Percentiles rank a stretch among this genome's conserved stretches.
These are phyloP conservation scores for Gremmenia infestans DNA, from an alignment of 2,329 filamentous ascomycete genomes.

Conservation along the genomic window DNA sequence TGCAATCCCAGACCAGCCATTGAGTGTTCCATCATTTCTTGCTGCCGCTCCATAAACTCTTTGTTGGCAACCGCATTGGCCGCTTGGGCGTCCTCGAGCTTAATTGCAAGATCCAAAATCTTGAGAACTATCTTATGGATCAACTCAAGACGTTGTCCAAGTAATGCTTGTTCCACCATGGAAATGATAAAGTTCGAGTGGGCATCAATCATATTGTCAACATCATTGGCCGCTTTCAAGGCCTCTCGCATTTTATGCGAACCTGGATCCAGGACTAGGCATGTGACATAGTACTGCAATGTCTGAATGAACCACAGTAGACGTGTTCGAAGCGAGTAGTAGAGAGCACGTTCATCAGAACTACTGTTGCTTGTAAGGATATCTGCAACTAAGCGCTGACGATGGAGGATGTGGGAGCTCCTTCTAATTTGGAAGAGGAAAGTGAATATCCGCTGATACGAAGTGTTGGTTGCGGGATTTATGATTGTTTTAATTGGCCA, in stretches of 20 bases:
- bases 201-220: constrained; percentile 73
- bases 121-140: constrained; percentile 71
- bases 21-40: constrained; percentile 28
- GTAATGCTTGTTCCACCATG: constrained; percentile 63
- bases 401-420: constrained; percentile 61
- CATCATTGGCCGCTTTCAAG: constrained; percentile 59
- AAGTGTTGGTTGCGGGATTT: constrained; percentile 54
- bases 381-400: constrained; percentile 42
- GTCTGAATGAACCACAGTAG: constrained; percentile 75
- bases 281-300: constrained; percentile 70
- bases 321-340: constrained; percentile 59
- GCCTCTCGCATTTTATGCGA: constrained; percentile 50
- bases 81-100: constrained; percentile 57
- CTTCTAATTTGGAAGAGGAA: constrained; percentile 74
- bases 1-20: constrained; percentile 29
- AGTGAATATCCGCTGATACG: constrained; percentile 69
- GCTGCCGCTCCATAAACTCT: constrained; percentile 19
- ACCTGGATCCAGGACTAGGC: constrained; percentile 62
- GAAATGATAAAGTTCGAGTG: constrained; percentile 61
- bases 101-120: constrained; percentile 68
- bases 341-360: constrained; percentile 41
- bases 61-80: constrained; percentile 26
- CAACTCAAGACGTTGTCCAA: constrained; percentile 62
- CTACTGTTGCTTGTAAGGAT: constrained; percentile 35
- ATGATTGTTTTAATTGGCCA: constrained; percentile 70